Evolutionary conservation across 768 basidiomycete species (phyloP), one percentile per base, ranked within the genome.

Genomic region (Termitomyces sp.): DNA sequence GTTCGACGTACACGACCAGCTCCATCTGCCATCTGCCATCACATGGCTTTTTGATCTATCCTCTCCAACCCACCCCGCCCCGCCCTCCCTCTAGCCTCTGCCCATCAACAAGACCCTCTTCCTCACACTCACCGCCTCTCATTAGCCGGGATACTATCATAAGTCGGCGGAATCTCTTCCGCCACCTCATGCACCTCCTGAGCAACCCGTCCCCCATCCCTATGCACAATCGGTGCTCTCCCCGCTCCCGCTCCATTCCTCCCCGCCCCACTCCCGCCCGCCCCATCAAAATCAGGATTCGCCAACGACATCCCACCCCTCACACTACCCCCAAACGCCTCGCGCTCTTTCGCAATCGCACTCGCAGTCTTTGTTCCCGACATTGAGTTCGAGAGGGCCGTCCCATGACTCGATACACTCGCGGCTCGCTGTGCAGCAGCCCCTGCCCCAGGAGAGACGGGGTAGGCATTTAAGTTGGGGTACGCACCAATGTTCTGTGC

Each of bases 121-220:
- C 20, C 20, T 25, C 20, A 25, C 20, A 25, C 20, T 25, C 20
- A 25, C 20, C 20, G 20, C 20, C 20, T 25, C 20, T 25, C 59
- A 40, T 47, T 31, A 5, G 48, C 55, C 8, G 62, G 57, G 53
- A 73, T 62, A 64, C 72, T 73, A 66, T 72, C 71, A 70, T 73
- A 73, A 0, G 69, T 70, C 37, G 70, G 72, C 55, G 72, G 72
- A 38, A 73, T 73, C 69, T 72, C 66, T 45, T 53, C 52, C 60
- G 55, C 40, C 64, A 63, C 64, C 60, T 64, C 20, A 25, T 25
- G 20, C 20, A 25, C 20, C 20, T 25, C 20, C 20, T 25, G 20
- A 25, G 1, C 20, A 25, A 25, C 20, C 20, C 20, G 20, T 25
- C 20, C 20, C 20, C 20, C 72, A 56, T 71, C 74, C 59, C 66